These are phyloP conservation scores for Ceratocystis eucalypticola DNA, from an alignment of 2,329 filamentous ascomycete species.

Conservation along the genomic window DNA sequence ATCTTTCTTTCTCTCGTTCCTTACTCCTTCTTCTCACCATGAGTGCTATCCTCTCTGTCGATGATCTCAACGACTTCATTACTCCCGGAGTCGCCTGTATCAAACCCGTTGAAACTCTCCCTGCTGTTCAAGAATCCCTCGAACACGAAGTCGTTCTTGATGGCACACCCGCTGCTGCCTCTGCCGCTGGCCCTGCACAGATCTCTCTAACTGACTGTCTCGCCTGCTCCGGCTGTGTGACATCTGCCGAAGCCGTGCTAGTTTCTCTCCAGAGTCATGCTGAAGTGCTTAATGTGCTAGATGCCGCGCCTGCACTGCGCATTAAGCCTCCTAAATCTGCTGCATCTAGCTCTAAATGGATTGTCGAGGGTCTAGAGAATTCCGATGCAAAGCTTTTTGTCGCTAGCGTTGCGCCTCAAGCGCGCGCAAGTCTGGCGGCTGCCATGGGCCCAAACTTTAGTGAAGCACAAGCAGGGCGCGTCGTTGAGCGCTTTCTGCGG, in stretches of 20 bases:
- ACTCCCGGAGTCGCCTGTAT: constrained; percentile 95
- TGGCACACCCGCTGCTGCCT: constrained; percentile 49
- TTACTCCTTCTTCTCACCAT: constrained; percentile 36
- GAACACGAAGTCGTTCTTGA: constrained; percentile 83
- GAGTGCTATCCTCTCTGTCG: constrained; percentile 93
- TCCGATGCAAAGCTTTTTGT: constrained; percentile 66
- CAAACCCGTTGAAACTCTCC: constrained; percentile 89
- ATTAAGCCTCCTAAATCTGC: background rate
- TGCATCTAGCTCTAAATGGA: constrained; percentile 21
- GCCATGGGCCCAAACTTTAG: constrained; percentile 60
- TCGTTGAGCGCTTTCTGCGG: constrained; percentile 66
- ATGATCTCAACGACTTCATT: constrained; percentile 98
- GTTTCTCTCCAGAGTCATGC: constrained; percentile 87
- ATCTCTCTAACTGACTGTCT: constrained; percentile 96
- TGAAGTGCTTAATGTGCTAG: constrained; percentile 74
- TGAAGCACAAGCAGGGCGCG: constrained; percentile 59
- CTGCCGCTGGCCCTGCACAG: constrained; percentile 58
- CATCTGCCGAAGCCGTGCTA: constrained; percentile 91
- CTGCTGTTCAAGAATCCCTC: constrained; percentile 44
- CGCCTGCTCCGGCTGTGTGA: constrained; percentile 94
- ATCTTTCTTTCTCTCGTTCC: constrained; percentile 11
- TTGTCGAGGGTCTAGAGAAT: constrained; percentile 41
- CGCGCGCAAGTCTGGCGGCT: constrained; percentile 75
- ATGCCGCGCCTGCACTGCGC: constrained; percentile 43
- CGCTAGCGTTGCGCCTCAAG: constrained; percentile 85